Conservation (phyloP, 768 basidiomycete species). For the Lactifluus hygrophoroides region DNA sequence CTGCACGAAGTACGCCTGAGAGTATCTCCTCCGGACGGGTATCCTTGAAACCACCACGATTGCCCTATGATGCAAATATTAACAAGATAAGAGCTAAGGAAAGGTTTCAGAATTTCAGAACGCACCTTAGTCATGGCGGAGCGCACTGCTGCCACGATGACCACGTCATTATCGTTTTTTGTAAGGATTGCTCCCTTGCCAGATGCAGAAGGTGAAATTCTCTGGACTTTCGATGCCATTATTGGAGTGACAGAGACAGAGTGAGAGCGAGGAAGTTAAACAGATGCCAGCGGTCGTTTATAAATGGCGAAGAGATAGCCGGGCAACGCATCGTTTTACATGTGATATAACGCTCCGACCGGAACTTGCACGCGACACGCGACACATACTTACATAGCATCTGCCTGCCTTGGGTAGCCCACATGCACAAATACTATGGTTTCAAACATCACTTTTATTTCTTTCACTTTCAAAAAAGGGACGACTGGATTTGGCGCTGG, state of each 20-base stretch:
- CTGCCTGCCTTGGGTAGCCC: no score
- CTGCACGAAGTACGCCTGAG: conserved; percentile 65
- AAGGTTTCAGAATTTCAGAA: conserved; percentile 26
- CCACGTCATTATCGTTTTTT: conserved; percentile 79
- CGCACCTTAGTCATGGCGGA: conserved; percentile 82
- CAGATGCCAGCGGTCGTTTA: no score
- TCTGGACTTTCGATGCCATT: conserved; percentile 23
- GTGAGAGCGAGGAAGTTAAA: no score
- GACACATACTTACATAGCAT: no score
- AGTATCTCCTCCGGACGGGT: conserved; percentile 78
- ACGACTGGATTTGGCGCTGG: no score
- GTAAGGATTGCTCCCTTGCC: conserved; percentile 34
- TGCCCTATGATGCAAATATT: conserved; percentile 38
- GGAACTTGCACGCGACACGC: no score
- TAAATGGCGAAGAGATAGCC: no score
- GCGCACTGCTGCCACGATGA: conserved; percentile 81
- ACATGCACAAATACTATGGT: no score
- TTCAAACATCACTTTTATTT: no score
- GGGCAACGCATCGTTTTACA: no score
- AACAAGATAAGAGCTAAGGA: neutral
- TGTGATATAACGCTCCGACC: no score
- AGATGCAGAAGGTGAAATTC: conserved; percentile 16
- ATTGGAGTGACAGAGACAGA: neutral
- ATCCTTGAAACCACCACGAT: conserved; percentile 88
- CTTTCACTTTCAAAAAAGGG: no score